phyloP scores from a whole-genome alignment of 495 filamentous ascomycete species.

The Neurospora tetraspora region DNA sequence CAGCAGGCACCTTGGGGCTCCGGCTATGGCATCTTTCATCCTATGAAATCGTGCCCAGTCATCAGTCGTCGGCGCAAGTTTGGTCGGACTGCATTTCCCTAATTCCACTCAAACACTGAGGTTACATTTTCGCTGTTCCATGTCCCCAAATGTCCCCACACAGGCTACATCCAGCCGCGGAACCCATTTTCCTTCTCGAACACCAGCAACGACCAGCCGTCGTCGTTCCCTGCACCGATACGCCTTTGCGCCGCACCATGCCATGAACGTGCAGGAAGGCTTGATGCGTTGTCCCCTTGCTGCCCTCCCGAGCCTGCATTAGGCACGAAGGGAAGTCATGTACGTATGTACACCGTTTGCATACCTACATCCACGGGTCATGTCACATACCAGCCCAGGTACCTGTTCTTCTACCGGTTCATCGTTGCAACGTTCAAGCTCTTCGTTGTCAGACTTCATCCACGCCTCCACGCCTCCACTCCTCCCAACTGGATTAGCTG shows the following conservation, averaged over 20 bases:
- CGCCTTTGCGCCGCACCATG: neutral
- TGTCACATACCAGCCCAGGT: neutral
- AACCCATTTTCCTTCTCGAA: constrained; percentile 17
- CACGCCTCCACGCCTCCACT: neutral
- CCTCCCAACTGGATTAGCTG: neutral
- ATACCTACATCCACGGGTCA: neutral
- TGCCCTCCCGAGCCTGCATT: constrained; percentile 17
- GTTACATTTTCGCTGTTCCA: constrained; percentile 22
- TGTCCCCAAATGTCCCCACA: constrained; percentile 7
- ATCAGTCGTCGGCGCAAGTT: constrained; percentile 26
- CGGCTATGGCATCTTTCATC: constrained; percentile 18
- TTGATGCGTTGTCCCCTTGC: constrained; percentile 25
- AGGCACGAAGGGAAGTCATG: neutral
- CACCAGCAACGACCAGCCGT: constrained; percentile 7
- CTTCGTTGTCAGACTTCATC: neutral
- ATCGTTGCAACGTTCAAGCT: neutral
- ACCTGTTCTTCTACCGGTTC: neutral
- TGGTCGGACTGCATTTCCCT: constrained; percentile 23
- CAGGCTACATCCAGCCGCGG: constrained; percentile 4
- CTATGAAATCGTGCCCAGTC: constrained; percentile 32
- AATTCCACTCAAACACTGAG: constrained; percentile 15
- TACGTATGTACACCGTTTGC: neutral
- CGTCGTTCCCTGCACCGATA: constrained; percentile 9
- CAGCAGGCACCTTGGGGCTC: constrained; percentile 14
- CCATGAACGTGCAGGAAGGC: constrained; percentile 17